phyloP scores from a whole-genome alignment of 129 eudicot species.

The Helichrysum umbraculigerum region DNA sequence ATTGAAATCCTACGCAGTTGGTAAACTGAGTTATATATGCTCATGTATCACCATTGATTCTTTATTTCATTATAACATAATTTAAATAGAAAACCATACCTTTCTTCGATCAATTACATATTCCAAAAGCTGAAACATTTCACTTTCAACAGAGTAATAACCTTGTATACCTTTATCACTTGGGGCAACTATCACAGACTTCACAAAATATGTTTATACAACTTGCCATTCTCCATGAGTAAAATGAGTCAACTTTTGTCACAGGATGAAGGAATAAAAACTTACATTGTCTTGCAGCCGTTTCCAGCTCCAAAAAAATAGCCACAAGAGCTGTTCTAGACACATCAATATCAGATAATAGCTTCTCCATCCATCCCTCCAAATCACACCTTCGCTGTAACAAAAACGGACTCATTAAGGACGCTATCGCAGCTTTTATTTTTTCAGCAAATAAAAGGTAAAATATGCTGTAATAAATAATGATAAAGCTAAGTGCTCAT shows the following conservation, averaged over 20 bases:
- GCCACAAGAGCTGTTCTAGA: slow-evolving; percentile 85
- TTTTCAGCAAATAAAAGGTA: background rate
- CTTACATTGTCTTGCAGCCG: slow-evolving; percentile 82
- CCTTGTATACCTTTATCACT: too few relatives aligned
- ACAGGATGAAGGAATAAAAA: slow-evolving; percentile 27
- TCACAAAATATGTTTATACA: slow-evolving; percentile 22
- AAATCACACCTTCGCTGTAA: slow-evolving; percentile 77
- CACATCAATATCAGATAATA: slow-evolving; percentile 65
- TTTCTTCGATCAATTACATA: too few relatives aligned
- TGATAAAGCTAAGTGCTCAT: background rate
- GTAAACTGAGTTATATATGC: too few relatives aligned
- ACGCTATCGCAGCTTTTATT: background rate
- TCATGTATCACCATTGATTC: too few relatives aligned
- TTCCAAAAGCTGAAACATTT: too few relatives aligned
- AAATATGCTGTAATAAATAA: background rate
- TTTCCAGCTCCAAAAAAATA: slow-evolving; percentile 85
- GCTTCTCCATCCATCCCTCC: slow-evolving; percentile 76
- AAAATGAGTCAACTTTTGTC: background rate
- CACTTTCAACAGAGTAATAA: too few relatives aligned
- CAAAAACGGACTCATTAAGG: slow-evolving; percentile 28
- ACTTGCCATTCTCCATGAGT: background rate
- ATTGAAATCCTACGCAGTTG: too few relatives aligned
- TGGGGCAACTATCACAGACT: too few relatives aligned
- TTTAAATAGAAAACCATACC: too few relatives aligned
- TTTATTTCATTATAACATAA: too few relatives aligned